Conservation (phyloP, 2,329 filamentous ascomycete genomes). For the Cladosporium halotolerans region DNA sequence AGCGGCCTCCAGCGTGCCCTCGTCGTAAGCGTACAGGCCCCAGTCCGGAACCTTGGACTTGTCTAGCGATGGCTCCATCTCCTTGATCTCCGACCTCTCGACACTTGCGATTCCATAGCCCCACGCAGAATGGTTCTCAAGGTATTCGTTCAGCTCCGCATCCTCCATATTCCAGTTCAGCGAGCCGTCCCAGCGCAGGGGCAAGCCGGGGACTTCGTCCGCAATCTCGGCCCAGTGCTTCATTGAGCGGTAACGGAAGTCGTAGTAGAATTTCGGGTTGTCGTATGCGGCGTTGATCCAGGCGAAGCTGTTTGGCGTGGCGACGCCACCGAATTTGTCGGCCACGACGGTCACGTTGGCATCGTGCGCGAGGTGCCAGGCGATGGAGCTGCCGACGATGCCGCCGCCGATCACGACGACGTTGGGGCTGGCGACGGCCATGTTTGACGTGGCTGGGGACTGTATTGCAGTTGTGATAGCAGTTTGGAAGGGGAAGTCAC, state of each 20-base stretch:
- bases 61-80: not conserved
- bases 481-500: too few species aligned
- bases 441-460: not conserved
- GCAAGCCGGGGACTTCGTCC: not conserved
- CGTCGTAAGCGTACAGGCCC: not conserved
- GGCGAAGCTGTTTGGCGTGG: slow-evolving; percentile 5
- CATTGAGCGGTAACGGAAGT: slow-evolving; percentile 8
- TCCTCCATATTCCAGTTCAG: not conserved
- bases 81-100: not conserved
- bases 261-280: not conserved
- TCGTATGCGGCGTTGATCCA: slow-evolving; percentile 1
- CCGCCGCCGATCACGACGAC: slow-evolving; percentile 5
- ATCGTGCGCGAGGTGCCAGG: slow-evolving; percentile 2
- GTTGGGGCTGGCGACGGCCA: not conserved
- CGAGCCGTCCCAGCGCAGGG: not conserved
- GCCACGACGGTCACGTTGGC: slow-evolving; percentile 6
- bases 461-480: too few species aligned
- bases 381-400: slow-evolving; percentile 1
- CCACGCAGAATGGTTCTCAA: not conserved
- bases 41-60: not conserved
- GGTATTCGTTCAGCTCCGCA: not conserved
- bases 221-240: slow-evolving; percentile 2
- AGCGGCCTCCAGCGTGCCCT: not conserved
- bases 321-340: slow-evolving; percentile 2
- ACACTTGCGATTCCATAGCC: not conserved